Percentiles rank a stretch among this genome's conserved stretches.
Evolutionary conservation across 352 stramenopile species (phyloP).

Genomic region (Phytophthora fragariaefolia): DNA sequence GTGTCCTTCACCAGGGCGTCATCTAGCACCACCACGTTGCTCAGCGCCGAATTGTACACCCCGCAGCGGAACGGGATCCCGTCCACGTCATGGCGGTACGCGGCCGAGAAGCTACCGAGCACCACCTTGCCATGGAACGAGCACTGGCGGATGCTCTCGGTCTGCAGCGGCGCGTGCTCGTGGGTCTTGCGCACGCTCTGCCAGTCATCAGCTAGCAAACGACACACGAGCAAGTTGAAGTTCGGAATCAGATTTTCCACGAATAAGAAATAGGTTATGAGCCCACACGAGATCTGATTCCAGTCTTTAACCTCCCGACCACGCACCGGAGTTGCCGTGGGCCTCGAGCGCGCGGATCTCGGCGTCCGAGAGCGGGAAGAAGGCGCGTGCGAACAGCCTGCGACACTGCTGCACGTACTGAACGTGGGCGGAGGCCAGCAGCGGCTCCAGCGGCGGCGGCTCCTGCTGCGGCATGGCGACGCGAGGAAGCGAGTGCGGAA

Average conservation of each 20-base stretch:
- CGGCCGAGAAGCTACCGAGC: slow-evolving; percentile 57
- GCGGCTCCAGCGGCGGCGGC: slow-evolving; percentile 12
- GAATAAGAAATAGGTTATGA: background rate
- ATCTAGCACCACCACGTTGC: slow-evolving; percentile 69
- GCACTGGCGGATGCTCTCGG: slow-evolving; percentile 63
- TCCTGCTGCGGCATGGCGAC: slow-evolving; percentile 10
- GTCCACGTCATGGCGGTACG: slow-evolving; percentile 49
- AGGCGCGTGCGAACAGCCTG: slow-evolving; percentile 20
- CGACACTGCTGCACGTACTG: slow-evolving; percentile 32
- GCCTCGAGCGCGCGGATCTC: slow-evolving; percentile 63
- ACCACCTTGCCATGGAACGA: slow-evolving; percentile 72
- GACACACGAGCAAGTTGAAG: slow-evolving; percentile 8
- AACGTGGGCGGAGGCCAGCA: slow-evolving; percentile 43
- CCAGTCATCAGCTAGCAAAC: slow-evolving; percentile 82
- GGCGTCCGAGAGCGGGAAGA: slow-evolving; percentile 47
- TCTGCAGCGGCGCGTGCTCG: slow-evolving; percentile 26
- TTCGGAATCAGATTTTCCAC: background rate
- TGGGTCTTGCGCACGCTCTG: slow-evolving; percentile 52
- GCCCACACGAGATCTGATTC: slow-evolving; percentile 19
- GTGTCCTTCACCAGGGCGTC: slow-evolving; percentile 81
- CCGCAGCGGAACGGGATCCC: slow-evolving; percentile 62
- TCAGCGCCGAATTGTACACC: slow-evolving; percentile 73
- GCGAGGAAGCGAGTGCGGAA: slow-evolving; percentile 4
- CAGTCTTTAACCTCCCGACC: no score
- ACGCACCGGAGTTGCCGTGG: slow-evolving; percentile 74